Evolutionary conservation across 192 early-diverging fungal species (phyloP).

Genomic region (Diversispora epigaea): DNA sequence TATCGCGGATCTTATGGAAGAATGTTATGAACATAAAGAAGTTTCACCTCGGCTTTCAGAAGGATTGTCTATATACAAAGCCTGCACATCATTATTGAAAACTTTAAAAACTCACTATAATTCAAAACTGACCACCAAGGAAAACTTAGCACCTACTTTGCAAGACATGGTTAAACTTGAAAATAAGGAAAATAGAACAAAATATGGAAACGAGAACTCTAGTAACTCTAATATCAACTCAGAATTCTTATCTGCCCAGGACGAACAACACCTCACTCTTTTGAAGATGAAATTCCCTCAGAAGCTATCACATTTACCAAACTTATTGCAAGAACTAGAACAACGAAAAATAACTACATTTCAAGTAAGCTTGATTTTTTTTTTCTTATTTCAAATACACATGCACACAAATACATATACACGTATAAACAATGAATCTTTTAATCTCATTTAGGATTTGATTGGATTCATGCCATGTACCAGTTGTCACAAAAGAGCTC

Average conservation of each 20-base stretch:
- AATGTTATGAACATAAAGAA: constrained; percentile 14
- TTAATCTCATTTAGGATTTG: background rate
- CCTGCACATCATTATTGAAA: constrained; percentile 5
- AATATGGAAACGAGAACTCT: background rate
- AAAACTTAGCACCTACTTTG: background rate
- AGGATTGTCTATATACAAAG: background rate
- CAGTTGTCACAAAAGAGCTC: constrained; percentile 13
- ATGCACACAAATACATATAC: background rate
- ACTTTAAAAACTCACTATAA: background rate
- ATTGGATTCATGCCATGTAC: constrained; percentile 3
- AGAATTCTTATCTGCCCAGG: background rate
- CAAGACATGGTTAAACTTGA: constrained; percentile 8
- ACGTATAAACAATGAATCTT: background rate
- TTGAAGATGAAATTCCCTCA: background rate
- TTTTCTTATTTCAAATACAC: background rate
- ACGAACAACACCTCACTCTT: background rate
- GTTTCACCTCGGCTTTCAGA: background rate
- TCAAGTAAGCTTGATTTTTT: background rate
- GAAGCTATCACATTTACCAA: background rate
- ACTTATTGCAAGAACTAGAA: background rate
- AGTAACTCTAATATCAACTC: background rate
- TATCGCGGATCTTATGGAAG: background rate
- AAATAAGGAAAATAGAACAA: background rate
- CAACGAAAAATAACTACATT: constrained; percentile 18
- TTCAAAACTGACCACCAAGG: background rate